A percentile compares a stretch with the other conserved stretches of the same genome.
These are phyloP conservation scores for Puccinia sorghi DNA, from an alignment of 1,284 basidiomycete genomes.

Conservation along the genomic window DNA sequence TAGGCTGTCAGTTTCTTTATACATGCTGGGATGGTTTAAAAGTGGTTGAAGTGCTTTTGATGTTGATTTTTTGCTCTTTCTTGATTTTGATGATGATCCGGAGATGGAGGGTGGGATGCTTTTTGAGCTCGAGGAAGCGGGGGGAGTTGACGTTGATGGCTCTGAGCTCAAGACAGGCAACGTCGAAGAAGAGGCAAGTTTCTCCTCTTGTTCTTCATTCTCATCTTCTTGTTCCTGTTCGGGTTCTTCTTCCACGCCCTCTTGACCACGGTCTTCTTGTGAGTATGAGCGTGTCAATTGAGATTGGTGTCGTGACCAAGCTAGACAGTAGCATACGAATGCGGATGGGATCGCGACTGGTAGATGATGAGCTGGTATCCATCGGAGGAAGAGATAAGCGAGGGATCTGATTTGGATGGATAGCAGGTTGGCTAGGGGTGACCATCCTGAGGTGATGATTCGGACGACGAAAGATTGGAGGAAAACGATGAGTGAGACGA, in stretches of 20 bases:
- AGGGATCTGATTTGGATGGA: constrained; percentile 38
- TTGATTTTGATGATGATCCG: constrained; percentile 10
- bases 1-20: constrained; percentile 5
- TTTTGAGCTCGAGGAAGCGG: neutral
- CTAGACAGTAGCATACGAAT: constrained; percentile 22
- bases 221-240: neutral
- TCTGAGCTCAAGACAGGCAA: neutral
- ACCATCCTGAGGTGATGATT: constrained; percentile 20
- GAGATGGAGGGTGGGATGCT: neutral
- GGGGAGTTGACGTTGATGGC: neutral
- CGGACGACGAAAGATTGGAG: constrained; percentile 16
- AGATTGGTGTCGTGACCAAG: constrained; percentile 12
- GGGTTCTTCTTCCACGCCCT: too few relatives aligned
- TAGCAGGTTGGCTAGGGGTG: constrained; percentile 15
- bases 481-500: constrained; percentile 14
- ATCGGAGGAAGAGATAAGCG: constrained; percentile 43
- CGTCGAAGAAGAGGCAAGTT: neutral
- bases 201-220: neutral
- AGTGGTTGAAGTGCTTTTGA: neutral
- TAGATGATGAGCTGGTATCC: constrained; percentile 25
- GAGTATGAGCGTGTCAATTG: neutral
- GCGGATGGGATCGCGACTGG: constrained; percentile 1
- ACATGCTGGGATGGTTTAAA: neutral
- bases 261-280: too few relatives aligned
- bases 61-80: neutral